A percentile compares a stretch with the other conserved stretches of the same genome.
These are phyloP conservation scores for Podila clonocystis DNA, from an alignment of 192 early-diverging fungal species.

Conservation along the genomic window DNA sequence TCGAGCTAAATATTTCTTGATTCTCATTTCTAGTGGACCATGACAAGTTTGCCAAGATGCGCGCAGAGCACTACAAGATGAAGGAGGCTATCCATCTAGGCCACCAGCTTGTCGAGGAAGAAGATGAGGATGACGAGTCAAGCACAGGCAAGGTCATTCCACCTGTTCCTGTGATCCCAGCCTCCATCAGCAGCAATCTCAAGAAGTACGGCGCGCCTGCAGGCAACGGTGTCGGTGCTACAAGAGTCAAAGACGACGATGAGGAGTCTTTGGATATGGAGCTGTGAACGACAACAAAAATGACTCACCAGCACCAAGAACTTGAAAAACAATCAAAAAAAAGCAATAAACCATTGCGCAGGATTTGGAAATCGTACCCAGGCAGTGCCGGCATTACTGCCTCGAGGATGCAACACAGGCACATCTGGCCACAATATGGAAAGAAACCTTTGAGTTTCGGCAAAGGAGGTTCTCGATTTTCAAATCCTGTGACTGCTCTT, in stretches of 20 bases:
- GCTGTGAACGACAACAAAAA: conserved; percentile 10
- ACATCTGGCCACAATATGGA: too few species aligned
- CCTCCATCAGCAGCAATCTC: conserved; percentile 8
- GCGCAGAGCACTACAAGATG: conserved; percentile 94
- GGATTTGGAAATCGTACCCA: too few species aligned
- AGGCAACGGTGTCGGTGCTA: neutral
- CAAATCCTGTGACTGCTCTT: too few species aligned
- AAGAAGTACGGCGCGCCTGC: neutral
- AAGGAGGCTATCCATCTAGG: conserved; percentile 69
- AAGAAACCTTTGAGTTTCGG: too few species aligned
- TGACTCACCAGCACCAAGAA: neutral
- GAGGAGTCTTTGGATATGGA: conserved; percentile 25
- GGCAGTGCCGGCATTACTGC: too few species aligned
- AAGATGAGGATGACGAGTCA: conserved; percentile 37
- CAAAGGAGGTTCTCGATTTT: too few species aligned
- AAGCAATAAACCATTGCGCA: too few species aligned
- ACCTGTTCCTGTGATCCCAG: neutral
- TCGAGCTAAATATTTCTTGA: neutral
- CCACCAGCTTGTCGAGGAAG: conserved; percentile 59
- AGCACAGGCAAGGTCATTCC: neutral
- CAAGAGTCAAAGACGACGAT: conserved; percentile 9
- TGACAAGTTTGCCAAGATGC: conserved; percentile 77
- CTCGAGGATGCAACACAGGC: too few species aligned
- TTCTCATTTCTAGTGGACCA: conserved; percentile 58
- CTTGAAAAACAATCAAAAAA: too few species aligned